A percentile compares a stretch with the other conserved stretches of the same genome.
These are phyloP conservation scores for Aspergillus udagawae DNA, from an alignment of 2,329 filamentous ascomycete genomes.

Conservation along the genomic window DNA sequence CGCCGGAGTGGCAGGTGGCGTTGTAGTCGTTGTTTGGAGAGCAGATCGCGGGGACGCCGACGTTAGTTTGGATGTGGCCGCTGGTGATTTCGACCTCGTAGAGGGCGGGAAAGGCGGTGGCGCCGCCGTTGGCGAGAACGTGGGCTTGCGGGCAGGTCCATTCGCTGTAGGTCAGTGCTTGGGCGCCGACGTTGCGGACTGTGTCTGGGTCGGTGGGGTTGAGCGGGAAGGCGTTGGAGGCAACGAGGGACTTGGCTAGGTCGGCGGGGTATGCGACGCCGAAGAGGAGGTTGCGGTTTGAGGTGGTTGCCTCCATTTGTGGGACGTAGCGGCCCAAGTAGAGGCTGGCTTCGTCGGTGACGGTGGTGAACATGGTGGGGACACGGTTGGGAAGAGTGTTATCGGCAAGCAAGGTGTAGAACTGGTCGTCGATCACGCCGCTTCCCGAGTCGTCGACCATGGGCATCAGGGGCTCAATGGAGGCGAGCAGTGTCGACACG, in stretches of 20 bases:
- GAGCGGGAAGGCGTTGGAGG: slow-evolving; percentile 9
- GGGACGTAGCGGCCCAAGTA: slow-evolving; percentile 12
- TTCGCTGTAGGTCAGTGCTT: slow-evolving; percentile 6
- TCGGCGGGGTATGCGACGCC: slow-evolving; percentile 10
- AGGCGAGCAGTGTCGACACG: slow-evolving; percentile 11
- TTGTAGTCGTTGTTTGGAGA: slow-evolving; percentile 22
- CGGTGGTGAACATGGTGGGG: slow-evolving; percentile 25
- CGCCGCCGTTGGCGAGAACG: slow-evolving; percentile 1
- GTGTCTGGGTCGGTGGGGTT: slow-evolving; percentile 13
- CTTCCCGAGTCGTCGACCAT: slow-evolving; percentile 22
- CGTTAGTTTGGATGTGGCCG: slow-evolving; percentile 20
- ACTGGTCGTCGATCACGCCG: slow-evolving; percentile 26
- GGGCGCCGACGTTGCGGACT: slow-evolving; percentile 13
- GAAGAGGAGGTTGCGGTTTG: slow-evolving; percentile 13
- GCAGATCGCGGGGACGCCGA: slow-evolving; percentile 16
- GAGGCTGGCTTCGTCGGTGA: slow-evolving; percentile 22
- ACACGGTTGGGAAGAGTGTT: slow-evolving; percentile 21
- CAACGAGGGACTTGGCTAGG: slow-evolving; percentile 14
- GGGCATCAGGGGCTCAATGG: slow-evolving; percentile 23
- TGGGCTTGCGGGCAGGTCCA: slow-evolving; percentile 10
- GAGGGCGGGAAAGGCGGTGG: slow-evolving; percentile 13
- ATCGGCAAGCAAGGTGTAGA: slow-evolving; percentile 18
- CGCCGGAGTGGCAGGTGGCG: slow-evolving; percentile 24
- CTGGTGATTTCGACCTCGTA: slow-evolving; percentile 19
- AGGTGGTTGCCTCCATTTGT: slow-evolving; percentile 5